phyloP scores from a whole-genome alignment of 78 protist genomes.

The Dictyostelium intermedium region DNA sequence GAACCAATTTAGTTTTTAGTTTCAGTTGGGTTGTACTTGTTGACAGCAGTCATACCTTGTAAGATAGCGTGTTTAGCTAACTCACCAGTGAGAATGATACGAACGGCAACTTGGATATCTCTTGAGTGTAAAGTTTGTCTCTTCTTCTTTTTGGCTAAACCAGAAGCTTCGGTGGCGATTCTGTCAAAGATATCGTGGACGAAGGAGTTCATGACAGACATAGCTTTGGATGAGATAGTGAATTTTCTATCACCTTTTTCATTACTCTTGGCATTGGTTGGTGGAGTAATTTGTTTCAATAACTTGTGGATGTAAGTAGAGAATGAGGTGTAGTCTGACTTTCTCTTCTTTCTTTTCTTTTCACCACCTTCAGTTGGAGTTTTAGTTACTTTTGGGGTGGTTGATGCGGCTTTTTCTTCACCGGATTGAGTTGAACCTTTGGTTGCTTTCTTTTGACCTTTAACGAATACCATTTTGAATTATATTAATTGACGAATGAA shows the following conservation, averaged over 20 bases:
- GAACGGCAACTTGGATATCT: constrained; percentile 95
- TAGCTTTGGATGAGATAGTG: constrained; percentile 90
- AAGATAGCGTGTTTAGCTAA: constrained; percentile 96
- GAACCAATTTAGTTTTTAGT: neutral
- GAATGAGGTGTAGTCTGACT: constrained; percentile 78
- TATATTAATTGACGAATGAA: neutral
- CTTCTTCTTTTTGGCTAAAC: constrained; percentile 90
- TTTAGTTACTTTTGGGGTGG: constrained; percentile 34
- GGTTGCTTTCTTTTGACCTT: neutral
- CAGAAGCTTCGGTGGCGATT: constrained; percentile 91
- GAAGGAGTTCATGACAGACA: constrained; percentile 93
- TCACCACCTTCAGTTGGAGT: constrained; percentile 32
- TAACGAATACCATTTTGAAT: neutral
- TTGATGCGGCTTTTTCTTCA: constrained; percentile 15
- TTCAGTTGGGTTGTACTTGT: constrained; percentile 87
- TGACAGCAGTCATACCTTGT: constrained; percentile 95
- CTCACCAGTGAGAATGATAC: constrained; percentile 95
- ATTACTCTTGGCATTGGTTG: neutral
- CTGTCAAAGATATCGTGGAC: constrained; percentile 92
- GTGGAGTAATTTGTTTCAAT: constrained; percentile 86
- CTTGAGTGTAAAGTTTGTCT: constrained; percentile 86
- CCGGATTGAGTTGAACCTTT: constrained; percentile 9
- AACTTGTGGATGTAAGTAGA: constrained; percentile 89
- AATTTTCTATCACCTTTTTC: constrained; percentile 73
- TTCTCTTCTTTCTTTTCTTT: constrained; percentile 39